Evolutionary conservation across 306 rosid genomes (phyloP), one percentile per base, ranked within the genome.

Genomic region (Quercus dentata): DNA sequence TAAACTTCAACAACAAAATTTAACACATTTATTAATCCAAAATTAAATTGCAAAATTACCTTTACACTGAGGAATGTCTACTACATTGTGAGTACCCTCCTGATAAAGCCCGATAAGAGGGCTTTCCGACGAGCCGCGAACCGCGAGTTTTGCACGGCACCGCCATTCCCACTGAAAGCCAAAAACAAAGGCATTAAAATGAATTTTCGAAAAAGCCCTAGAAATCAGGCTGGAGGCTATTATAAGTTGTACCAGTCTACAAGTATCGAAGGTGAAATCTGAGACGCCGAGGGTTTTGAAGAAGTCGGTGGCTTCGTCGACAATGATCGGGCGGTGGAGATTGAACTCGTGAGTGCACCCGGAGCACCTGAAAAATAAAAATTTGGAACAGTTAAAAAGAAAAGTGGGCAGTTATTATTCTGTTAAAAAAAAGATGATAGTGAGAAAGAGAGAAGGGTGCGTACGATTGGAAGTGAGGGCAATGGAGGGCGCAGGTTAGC

Each of bases 111-210:
- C 98, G 73, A 92, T 84, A 75, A 88, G 85, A 82, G 98, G 98
- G 57, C 80, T 69, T 14, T 65, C 73, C 2, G 91, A 46, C 13
- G 94, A 87, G 76, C 97, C 98, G 18, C 98, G 97, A 72, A 94
- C 97, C 0, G 95, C 98, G 78, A 94, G 76, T 79, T 94, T 94
- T 41, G 97, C 98, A 1, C 98, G 97, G 86, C 98, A 92, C 84
- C 99, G 87, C 99, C 99, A 94, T 71, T 89, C 92, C 94, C 96
- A 92, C 99, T 92, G 44, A 56, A 49, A 33, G 64, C 21, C 14
- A 35, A 4, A 52, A 35, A 41, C 6, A 11, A 20, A 69, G 52
- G 12, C n/a, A 71, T 56, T 25, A 73, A 38, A 38, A 64, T 65
- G 12, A 30, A 3, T 8, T 41, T 41, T 8, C 46, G n/a, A 1